Base-by-base conservation (phyloP, 1,284 basidiomycete genomes). In the Fomitopsis pinicola region DNA sequence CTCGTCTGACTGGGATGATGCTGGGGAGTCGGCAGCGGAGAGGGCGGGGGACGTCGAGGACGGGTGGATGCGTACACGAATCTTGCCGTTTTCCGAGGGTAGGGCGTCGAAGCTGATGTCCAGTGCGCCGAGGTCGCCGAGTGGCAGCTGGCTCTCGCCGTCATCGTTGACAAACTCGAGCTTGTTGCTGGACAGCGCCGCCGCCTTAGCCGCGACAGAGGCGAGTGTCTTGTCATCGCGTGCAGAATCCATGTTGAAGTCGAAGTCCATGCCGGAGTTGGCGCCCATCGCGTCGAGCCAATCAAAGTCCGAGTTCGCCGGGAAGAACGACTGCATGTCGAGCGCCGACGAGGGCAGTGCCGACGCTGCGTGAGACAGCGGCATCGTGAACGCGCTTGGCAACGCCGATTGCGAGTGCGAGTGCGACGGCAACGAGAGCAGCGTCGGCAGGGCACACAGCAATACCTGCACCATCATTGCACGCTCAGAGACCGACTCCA, bases 51-150 rank as follows among this genome's bases (percentile, higher is more conserved):
- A 76, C 19, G 81, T 76, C 15, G 83, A 77, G 36, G 86, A 81
- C 12, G 78, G 76, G 70, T 90, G 86, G 65, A 91, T 89, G 64
- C 85, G 81, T 46, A 91, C 88, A 61, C 86, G 86, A 66, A 90
- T 87, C 74, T 84, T 88, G 61, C 88, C 86, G 68, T 88, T 82
- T 65, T 87, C 82, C 52, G 81, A 78, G 42, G 85, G 76, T 42
- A 78, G 79, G 44, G 87, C 77, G 64, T 89, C 88, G 68, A 91
- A 89, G 48, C 87, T 88, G 69, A 92, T 86, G 66, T 88, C 84
- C 59, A 91, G 75, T 53, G 81, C 84, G 61, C 81, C 81, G 53
- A 88, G 76, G 55, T 77, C 81, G 12, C 52, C 52, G 52, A 54
- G 52, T 12, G 35, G 36, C 40, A 82, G 77, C 58, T 82, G 77